Percentiles rank a stretch among this genome's conserved stretches.
These are phyloP conservation scores for Pichia nanzhaoensis DNA, from an alignment of 805 yeast genomes.

Conservation along the genomic window DNA sequence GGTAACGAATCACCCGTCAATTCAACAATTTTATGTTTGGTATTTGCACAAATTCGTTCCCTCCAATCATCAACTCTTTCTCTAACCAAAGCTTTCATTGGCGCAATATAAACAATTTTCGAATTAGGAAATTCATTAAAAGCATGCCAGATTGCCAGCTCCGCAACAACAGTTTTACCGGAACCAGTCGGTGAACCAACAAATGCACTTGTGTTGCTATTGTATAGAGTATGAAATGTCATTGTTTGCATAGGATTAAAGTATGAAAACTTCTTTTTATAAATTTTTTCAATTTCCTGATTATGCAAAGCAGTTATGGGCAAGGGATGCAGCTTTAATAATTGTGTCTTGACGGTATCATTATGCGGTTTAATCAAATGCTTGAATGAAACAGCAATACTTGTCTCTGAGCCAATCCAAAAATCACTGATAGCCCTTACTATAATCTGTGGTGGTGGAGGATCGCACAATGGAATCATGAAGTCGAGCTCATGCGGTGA, in stretches of 20 bases:
- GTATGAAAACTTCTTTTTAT: conserved; percentile 61
- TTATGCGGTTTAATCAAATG: conserved; percentile 84
- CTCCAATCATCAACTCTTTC: conserved; percentile 83
- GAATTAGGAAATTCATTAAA: conserved; percentile 73
- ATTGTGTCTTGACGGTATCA: conserved; percentile 76
- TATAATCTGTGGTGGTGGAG: conserved; percentile 83
- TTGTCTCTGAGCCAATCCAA: conserved; percentile 84
- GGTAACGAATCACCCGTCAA: conserved; percentile 81
- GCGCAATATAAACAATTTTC: conserved; percentile 80
- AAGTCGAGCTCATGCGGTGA: conserved; percentile 72
- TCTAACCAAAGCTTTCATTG: conserved; percentile 81
- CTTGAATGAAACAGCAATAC: conserved; percentile 76
- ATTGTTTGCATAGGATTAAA: conserved; percentile 99
- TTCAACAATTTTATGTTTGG: conserved; percentile 56
- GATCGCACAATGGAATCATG: conserved; percentile 86
- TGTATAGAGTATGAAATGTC: conserved; percentile 86
- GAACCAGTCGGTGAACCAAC: conserved; percentile 99
- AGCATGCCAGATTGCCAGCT: conserved; percentile 95
- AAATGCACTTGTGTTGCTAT: conserved; percentile 70
- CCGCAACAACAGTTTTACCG: conserved; percentile 96
- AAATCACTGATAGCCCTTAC: conserved; percentile 74
- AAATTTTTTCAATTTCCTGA: conserved; percentile 58
- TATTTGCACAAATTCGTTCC: conserved; percentile 40
- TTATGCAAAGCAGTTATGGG: conserved; percentile 78
- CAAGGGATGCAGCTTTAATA: conserved; percentile 76